Evolutionary conservation across 2,329 filamentous ascomycete genomes (phyloP).

Genomic region (Lasiodiplodia gonubiensis): DNA sequence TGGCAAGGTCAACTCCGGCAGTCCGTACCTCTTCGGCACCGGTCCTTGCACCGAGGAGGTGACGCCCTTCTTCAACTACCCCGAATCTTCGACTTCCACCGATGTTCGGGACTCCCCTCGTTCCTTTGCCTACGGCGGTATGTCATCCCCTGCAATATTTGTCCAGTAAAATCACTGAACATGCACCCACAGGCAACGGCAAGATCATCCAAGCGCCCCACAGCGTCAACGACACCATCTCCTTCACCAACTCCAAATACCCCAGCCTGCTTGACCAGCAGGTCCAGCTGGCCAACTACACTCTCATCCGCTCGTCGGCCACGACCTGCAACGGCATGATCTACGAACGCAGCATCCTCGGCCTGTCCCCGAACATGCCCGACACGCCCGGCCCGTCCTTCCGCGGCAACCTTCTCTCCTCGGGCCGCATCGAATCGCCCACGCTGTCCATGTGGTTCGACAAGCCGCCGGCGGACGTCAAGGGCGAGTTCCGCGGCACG

Average conservation of each 20-base stretch:
- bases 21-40: conserved; percentile 19
- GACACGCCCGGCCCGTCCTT: conserved; percentile 38
- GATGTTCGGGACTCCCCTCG: background rate
- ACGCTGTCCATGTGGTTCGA: conserved; percentile 47
- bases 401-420: conserved; percentile 41
- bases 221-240: conserved; percentile 27
- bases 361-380: conserved; percentile 37
- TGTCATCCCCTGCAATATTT: background rate
- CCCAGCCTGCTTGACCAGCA: conserved; percentile 23
- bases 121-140: conserved; percentile 12
- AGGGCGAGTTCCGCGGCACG: conserved; percentile 39
- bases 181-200: conserved; percentile 26
- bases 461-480: conserved; percentile 33
- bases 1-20: conserved; percentile 31
- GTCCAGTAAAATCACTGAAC: background rate
- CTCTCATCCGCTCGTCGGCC: conserved; percentile 33
- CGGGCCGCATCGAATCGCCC: conserved; percentile 36
- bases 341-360: conserved; percentile 38
- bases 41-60: conserved; percentile 30
- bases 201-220: conserved; percentile 28
- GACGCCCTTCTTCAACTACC: conserved; percentile 29
- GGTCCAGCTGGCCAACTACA: conserved; percentile 38
- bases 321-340: conserved; percentile 34
- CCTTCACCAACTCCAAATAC: conserved; percentile 20
- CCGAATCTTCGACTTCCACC: conserved; percentile 16